Base-by-base conservation (phyloP, 192 early-diverging fungal species). In the Linnemannia exigua region DNA sequence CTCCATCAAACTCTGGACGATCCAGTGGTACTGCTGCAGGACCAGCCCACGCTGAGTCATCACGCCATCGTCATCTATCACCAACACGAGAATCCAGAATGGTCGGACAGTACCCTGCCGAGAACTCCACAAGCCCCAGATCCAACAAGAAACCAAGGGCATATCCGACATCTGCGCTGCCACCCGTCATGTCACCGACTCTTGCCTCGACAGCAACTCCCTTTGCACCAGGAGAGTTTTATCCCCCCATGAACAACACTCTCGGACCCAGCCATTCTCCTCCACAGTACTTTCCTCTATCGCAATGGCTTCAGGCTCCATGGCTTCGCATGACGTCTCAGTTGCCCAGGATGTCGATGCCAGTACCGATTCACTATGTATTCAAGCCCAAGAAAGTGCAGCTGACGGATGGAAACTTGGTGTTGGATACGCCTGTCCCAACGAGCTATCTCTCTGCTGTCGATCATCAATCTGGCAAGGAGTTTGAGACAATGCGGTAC, bases 401-500 rank as follows among this genome's bases (percentile, higher is more conserved):
- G 79, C 80, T 94, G 68, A 93, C 92, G 12, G 89, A 92, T 5
- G 94, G 94, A 51, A 94, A 95, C 74, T 73, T 95, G 37, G 91
- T 95, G 5, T 67, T 95, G 25, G 93, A 95, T 80, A 88, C 89
- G 51, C 89, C 91, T 7, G 93, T 94, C 6, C 93, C 94, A 5
- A 77, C 72, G 6, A 88, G 89, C 35, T 87, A 94, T 48, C 87
- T 94, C 46, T 80, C 88, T 2, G 88, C 87, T 25, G 90, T 92
- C 15, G 91, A 89, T 66, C 88, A 80, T 67, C 87, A 85, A 75
- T 51, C 74, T 0, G 92, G 87, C 14, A 84, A 91, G 61, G 95
- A 96, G 74, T 94, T 95, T 84, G 92, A 92, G 17, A 88, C 93
- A 61, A 89, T 94, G 90, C 88, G 93, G 8, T 95, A 95, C 74